Conservation (phyloP, 352 stramenopile species). For the Phytopythium sindhum region DNA sequence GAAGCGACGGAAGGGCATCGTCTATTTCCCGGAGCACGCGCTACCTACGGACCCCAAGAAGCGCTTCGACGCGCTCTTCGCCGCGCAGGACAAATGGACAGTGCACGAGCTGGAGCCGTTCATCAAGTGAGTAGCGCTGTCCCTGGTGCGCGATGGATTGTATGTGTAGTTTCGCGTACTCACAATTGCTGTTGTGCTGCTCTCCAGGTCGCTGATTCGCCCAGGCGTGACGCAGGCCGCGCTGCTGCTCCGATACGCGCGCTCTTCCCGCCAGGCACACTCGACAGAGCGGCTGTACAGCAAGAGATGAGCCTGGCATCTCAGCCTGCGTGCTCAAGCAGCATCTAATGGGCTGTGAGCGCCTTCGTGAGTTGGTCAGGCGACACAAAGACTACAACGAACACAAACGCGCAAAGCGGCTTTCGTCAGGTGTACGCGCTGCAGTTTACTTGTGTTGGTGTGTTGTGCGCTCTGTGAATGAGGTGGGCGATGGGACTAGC, state of each 20-base stretch:
- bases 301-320: conserved; percentile 26
- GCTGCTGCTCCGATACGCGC: conserved; percentile 77
- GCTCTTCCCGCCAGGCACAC: conserved; percentile 69
- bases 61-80: conserved; percentile 77
- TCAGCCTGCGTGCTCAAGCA: background rate
- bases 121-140: conserved; percentile 50
- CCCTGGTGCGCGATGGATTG: background rate
- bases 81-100: conserved; percentile 81
- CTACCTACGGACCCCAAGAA: conserved; percentile 70
- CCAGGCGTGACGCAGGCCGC: conserved; percentile 67
- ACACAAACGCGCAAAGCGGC: no score
- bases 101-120: conserved; percentile 76
- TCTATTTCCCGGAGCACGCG: conserved; percentile 66
- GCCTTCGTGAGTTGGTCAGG: no score
- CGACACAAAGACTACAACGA: no score
- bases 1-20: conserved; percentile 18
- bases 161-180: background rate
- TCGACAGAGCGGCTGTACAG: conserved; percentile 76
- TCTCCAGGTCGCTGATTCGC: conserved; percentile 51
- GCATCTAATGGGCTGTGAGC: background rate
- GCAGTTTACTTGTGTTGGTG: no score
- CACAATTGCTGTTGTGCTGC: conserved; percentile 6
- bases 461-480: no score
- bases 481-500: no score
- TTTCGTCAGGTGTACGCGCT: no score